Base-by-base conservation (phyloP, 805 yeast genomes). In the Yarrowia divulgata region DNA sequence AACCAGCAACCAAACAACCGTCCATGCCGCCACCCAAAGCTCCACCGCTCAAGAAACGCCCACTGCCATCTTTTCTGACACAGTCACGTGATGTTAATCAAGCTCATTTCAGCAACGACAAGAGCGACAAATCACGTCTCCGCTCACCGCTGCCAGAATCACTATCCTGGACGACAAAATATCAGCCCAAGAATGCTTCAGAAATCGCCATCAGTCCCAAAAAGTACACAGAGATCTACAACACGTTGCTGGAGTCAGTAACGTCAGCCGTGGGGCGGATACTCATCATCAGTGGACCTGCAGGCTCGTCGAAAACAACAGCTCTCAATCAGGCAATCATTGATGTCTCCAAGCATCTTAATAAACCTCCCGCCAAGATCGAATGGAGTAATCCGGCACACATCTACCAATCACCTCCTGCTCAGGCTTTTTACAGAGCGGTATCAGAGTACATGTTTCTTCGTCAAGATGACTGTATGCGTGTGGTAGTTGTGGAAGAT, bases 141-240 rank as follows among this genome's bases (percentile, higher is more conserved):
- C 4, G 10, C 13, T 18, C 29, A 8, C 60, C 43, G 34, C 39
- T 35, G 14, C 57, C 39, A 1, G 55, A 16, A 3, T n/a, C 14
- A 0, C 29, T 46, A 0, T 37, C 68, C 2, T 63, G 68, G 68
- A 8, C 29, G 0, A 8, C 10, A 2, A 63, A 63, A 14, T 40
- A 63, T 35, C 23, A 32, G 10, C 68, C 68, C 14, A 19, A 46
- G 14, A 14, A n/a, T 5, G 68, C 68, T 0, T 35, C 57, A 2
- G 46, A 63, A n/a, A 37, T 63, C 18, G 68, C 68, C 14, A 48
- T 63, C 39, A 37, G 18, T 14, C 68, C 68, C 12, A 63, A 49
- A 23, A 48, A 48, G 46, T 63, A 48, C 18, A n/a, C 43, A 5
- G 57, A 63, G 18, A 37, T 48, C 19, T 63, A 48, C 48, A 23